Base-by-base conservation (phyloP, 257 asterid genomes). In the Capsicum chinense region DNA sequence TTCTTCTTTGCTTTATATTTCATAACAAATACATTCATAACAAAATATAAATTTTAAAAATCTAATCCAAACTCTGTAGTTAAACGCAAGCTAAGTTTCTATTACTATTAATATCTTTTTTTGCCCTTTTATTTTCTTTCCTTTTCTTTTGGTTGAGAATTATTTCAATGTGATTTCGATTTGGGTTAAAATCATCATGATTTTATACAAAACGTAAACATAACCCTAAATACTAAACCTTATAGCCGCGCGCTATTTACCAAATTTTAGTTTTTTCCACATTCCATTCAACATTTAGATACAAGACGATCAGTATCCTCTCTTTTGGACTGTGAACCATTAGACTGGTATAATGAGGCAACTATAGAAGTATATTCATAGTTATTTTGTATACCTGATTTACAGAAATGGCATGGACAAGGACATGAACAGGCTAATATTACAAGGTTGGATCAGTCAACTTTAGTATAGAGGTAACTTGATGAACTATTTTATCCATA, bases 391-490 rank as follows among this genome's bases (percentile, higher is more conserved):
- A 74, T 52, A 50, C 60, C 59, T 73, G 80, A 73, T 73, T 73
- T 19, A 48, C 80, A 73, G 59, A 73, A 19, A 21, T 48, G 42
- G 59, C 37, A 70, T n/a, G 35, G 14, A 8, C 52, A 67, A 42
- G 37, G 10, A 39, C 69, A 70, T 17, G 79, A 35, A 44, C 16
- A 70, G 9, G 5, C 44, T 74, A 50, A 13, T 74, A 50, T 21
- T 74, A 74, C 81, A 50, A 74, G 62, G 81, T 74, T 50, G 62
- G 81, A 74, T 74, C 62, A 14, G 62, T 47, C 62, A 33, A 50
- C 11, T 74, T 6, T 21, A 50, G 54, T 39, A 68, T 37, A 68
- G 7, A 68, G 52, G 13, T 7, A 68, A 39, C 39, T 68, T 37
- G 15, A 37, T 14, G 52, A 7, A 69, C 56, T 39, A 42, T 42